Percentiles rank a stretch among this genome's conserved stretches.
phyloP scores from a whole-genome alignment of 192 early-diverging fungal species.

The Podila minutissima region DNA sequence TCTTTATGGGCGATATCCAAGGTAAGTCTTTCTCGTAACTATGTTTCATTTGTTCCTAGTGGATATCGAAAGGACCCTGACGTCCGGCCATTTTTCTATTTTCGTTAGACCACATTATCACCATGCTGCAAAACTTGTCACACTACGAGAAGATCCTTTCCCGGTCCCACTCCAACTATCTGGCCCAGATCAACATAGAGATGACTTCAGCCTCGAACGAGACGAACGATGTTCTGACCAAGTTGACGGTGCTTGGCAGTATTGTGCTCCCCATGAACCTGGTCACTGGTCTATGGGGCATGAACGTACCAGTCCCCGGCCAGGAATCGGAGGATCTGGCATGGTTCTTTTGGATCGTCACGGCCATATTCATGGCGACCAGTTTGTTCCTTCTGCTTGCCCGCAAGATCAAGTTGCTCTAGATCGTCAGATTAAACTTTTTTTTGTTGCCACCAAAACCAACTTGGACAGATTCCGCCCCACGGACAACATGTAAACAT shows the following conservation, averaged over 20 bases:
- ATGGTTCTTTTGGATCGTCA: conserved; percentile 69
- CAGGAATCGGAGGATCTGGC: conserved; percentile 55
- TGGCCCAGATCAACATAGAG: conserved; percentile 82
- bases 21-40: conserved; percentile 39
- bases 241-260: conserved; percentile 88
- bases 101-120: conserved; percentile 74
- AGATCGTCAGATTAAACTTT: neutral
- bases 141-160: conserved; percentile 79
- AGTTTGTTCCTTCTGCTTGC: conserved; percentile 42
- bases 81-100: neutral
- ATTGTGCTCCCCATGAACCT: conserved; percentile 93
- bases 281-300: conserved; percentile 76
- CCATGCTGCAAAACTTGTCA: conserved; percentile 80
- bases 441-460: neutral
- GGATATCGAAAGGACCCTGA: neutral
- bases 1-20: conserved; percentile 85
- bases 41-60: neutral
- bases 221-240: conserved; percentile 89
- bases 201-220: conserved; percentile 78
- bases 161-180: conserved; percentile 78
- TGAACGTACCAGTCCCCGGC: conserved; percentile 76
- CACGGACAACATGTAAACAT: neutral
- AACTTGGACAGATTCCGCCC: neutral
- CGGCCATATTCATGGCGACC: conserved; percentile 38
- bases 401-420: conserved; percentile 37